Conservation (phyloP, 805 yeast genomes). For the Yarrowia phangngaensis region DNA sequence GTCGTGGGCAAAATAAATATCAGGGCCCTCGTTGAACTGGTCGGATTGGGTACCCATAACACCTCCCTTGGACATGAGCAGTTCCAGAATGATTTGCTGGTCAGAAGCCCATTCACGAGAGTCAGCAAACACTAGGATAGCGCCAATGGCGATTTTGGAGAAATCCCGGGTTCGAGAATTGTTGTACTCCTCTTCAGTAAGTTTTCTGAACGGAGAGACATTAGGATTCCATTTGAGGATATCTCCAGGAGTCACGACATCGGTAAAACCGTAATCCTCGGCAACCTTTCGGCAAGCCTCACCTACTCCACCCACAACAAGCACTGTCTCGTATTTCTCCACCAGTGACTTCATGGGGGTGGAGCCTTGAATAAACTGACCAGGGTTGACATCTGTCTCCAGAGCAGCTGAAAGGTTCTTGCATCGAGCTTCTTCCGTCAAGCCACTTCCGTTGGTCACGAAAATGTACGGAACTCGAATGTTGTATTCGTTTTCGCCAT, state of each 20-base stretch:
- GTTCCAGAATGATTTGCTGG: slow-evolving; percentile 81
- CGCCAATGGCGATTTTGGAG: slow-evolving; percentile 64
- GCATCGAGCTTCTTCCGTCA: slow-evolving; percentile 71
- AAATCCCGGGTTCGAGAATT: slow-evolving; percentile 59
- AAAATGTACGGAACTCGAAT: slow-evolving; percentile 78
- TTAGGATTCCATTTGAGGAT: slow-evolving; percentile 82
- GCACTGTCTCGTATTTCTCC: slow-evolving; percentile 61
- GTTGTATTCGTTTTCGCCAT: slow-evolving; percentile 73
- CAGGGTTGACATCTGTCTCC: slow-evolving; percentile 57
- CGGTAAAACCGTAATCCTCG: slow-evolving; percentile 73
- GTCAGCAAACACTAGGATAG: slow-evolving; percentile 85
- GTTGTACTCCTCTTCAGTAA: slow-evolving; percentile 64
- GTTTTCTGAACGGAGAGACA: slow-evolving; percentile 76
- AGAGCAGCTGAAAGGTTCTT: slow-evolving; percentile 63
- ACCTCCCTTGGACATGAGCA: slow-evolving; percentile 71
- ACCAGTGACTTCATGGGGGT: slow-evolving; percentile 88
- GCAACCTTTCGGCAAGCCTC: slow-evolving; percentile 82
- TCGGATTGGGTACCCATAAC: slow-evolving; percentile 77
- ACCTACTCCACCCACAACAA: slow-evolving; percentile 87
- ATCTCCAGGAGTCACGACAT: slow-evolving; percentile 78
- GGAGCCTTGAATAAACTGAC: slow-evolving; percentile 87
- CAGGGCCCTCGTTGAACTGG: slow-evolving; percentile 72
- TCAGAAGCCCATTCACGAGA: slow-evolving; percentile 92
- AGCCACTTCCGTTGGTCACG: slow-evolving; percentile 92
- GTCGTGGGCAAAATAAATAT: slow-evolving; percentile 82